Evolutionary conservation across 2,329 filamentous ascomycete species (phyloP).

Genomic region (Hypoxylon sp.): DNA sequence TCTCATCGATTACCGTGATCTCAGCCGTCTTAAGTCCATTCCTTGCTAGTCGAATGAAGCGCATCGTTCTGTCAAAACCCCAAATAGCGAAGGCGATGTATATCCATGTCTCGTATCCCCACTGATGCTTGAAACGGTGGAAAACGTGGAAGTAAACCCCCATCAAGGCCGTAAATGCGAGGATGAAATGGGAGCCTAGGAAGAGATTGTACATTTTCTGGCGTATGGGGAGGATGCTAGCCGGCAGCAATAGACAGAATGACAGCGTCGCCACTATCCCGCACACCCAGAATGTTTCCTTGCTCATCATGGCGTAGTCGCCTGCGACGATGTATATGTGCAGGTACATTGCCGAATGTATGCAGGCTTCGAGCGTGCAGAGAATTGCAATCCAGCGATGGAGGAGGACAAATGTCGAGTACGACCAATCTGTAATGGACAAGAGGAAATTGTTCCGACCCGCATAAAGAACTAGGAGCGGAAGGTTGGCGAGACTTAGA

Average conservation of each 20-base stretch:
- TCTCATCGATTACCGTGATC: constrained; percentile 31
- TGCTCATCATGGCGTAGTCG: constrained; percentile 6
- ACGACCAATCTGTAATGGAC: constrained; percentile 51
- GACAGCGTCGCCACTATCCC: constrained; percentile 51
- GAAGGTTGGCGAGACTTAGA: constrained; percentile 50
- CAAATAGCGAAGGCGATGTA: constrained; percentile 50
- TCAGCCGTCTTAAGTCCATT: constrained; percentile 28
- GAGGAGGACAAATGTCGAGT: constrained; percentile 50
- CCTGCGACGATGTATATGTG: constrained; percentile 12
- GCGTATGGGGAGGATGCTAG: constrained; percentile 51
- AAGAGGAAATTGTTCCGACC: constrained; percentile 52
- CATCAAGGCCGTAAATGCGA: constrained; percentile 50
- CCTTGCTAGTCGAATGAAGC: constrained; percentile 39
- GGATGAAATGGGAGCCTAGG: constrained; percentile 50
- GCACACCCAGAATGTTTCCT: constrained; percentile 44
- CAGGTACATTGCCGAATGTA: constrained; percentile 49
- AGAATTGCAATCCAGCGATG: constrained; percentile 53
- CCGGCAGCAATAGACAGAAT: constrained; percentile 46
- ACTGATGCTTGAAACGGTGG: constrained; percentile 45
- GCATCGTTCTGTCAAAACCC: constrained; percentile 46
- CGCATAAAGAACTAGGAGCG: constrained; percentile 50
- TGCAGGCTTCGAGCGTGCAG: constrained; percentile 50
- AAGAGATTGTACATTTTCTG: constrained; percentile 53
- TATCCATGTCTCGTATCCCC: constrained; percentile 51
- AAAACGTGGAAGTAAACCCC: constrained; percentile 50